Evolutionary conservation across 768 basidiomycete genomes (phyloP).

Genomic region (Exsudoporus frostii): DNA sequence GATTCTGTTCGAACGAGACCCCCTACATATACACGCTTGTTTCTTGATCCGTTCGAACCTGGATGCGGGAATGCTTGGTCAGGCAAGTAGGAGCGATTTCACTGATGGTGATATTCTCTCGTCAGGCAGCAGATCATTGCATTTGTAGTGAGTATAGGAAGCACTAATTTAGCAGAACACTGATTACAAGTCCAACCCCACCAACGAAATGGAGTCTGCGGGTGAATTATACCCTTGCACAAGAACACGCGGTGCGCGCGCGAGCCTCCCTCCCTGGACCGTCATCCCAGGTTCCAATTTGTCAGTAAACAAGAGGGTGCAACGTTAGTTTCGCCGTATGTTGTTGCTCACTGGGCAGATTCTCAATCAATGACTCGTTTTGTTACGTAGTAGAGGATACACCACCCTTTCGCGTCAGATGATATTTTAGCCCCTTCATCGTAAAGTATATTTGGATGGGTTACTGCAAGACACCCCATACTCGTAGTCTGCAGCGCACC

Average conservation of each 20-base stretch:
- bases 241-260: not conserved
- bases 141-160: too few species aligned
- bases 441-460: not conserved
- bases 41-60: not conserved
- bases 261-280: not conserved
- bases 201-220: not conserved
- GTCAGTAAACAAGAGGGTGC: too few species aligned
- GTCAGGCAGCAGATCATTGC: too few species aligned
- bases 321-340: not conserved
- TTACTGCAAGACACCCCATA: not conserved
- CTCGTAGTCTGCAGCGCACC: not conserved
- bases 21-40: not conserved
- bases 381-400: not conserved
- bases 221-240: not conserved
- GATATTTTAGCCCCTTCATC: not conserved
- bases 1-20: conserved; percentile 6
- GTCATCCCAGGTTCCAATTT: not conserved
- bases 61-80: not conserved
- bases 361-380: not conserved
- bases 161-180: too few species aligned
- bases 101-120: not conserved
- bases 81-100: not conserved
- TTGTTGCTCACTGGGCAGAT: too few species aligned
- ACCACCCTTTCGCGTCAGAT: not conserved
- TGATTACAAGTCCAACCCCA: not conserved